Evolutionary conservation across 1,139 yeast species (phyloP).

Genomic region (Geotrichum phurueaensis): DNA sequence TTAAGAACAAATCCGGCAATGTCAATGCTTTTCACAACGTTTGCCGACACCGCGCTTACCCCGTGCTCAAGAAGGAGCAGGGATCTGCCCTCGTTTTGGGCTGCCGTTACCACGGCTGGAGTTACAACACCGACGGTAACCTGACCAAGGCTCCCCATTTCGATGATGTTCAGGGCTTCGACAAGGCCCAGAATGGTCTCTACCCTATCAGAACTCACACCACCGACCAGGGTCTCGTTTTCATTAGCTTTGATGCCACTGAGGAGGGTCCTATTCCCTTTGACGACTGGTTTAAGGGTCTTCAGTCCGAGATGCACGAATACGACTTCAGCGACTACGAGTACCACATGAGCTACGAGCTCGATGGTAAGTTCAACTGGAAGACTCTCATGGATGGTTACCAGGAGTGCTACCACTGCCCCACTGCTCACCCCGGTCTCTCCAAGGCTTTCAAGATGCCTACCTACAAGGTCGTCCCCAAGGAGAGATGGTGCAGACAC

Average conservation of each 20-base stretch:
- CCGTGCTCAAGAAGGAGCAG: slow-evolving; percentile 51
- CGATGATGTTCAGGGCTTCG: slow-evolving; percentile 53
- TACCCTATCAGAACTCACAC: slow-evolving; percentile 51
- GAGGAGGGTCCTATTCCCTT: slow-evolving; percentile 40
- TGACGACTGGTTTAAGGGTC: slow-evolving; percentile 48
- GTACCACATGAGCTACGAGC: slow-evolving; percentile 59
- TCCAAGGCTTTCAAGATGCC: slow-evolving; percentile 54
- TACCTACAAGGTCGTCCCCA: slow-evolving; percentile 59
- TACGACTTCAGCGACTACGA: slow-evolving; percentile 56
- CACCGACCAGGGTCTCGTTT: slow-evolving; percentile 52
- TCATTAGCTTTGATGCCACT: slow-evolving; percentile 46
- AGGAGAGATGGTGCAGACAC: slow-evolving; percentile 54
- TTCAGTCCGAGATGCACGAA: slow-evolving; percentile 48
- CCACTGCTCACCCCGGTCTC: slow-evolving; percentile 60
- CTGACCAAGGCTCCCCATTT: slow-evolving; percentile 58
- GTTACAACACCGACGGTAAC: slow-evolving; percentile 52
- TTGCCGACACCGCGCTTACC: slow-evolving; percentile 60
- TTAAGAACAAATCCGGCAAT: slow-evolving; percentile 46
- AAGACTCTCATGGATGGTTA: slow-evolving; percentile 63
- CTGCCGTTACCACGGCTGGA: slow-evolving; percentile 63
- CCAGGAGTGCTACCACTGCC: slow-evolving; percentile 63
- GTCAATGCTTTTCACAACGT: slow-evolving; percentile 58
- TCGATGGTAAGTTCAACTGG: slow-evolving; percentile 60
- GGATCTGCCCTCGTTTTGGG: slow-evolving; percentile 55
- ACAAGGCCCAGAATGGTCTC: slow-evolving; percentile 49